Base-by-base conservation (phyloP, 164 flowering plant genomes). In the Stephania japonica region DNA sequence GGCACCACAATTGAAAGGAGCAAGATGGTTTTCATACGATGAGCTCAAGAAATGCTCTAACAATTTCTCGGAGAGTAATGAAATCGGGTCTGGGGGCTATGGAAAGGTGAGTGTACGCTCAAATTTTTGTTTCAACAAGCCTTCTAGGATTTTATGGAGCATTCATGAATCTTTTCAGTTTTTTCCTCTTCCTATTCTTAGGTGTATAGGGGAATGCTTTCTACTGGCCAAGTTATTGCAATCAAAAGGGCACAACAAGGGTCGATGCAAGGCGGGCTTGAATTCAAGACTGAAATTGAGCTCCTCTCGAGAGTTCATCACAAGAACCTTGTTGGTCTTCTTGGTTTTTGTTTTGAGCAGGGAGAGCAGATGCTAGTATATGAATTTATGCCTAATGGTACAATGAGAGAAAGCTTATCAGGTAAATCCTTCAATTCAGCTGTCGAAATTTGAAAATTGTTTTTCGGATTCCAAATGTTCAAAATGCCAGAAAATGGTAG, bases 341-440 rank as follows among this genome's bases (percentile, higher is more conserved):
- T 89, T 16, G 93, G 93, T 14, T 89, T 89, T 72, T 88, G 93
- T 71, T 89, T 87, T 70, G 93, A 89, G 74, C 91, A 87, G 80
- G 90, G 88, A 78, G 93, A 89, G 69, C 93, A 88, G 75, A 86
- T 89, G 89, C 81, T 89, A 69, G 87, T 89, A n/a, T 89, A 89
- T 74, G 93, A 89, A 72, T 85, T 62, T 75, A 81, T 87, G 82
- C 82, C 93, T 38, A 85, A 87, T 74, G 93, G 93, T 68, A 84
- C 91, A 64, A 80, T 89, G 1, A 81, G 86, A 70, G 91, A 86
- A 23, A 80, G 87, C 75, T 81, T 89, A 75, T 76, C 91, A 23
- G 93, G 93, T 89, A 76, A 70, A 27, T 41, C 38, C 27, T 41
- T 43, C 21, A 43, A 43, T 8, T 6, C 69, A 19, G 63, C 12